These are phyloP conservation scores for Pythium dissimile DNA, from an alignment of 352 stramenopile species.

Conservation along the genomic window DNA sequence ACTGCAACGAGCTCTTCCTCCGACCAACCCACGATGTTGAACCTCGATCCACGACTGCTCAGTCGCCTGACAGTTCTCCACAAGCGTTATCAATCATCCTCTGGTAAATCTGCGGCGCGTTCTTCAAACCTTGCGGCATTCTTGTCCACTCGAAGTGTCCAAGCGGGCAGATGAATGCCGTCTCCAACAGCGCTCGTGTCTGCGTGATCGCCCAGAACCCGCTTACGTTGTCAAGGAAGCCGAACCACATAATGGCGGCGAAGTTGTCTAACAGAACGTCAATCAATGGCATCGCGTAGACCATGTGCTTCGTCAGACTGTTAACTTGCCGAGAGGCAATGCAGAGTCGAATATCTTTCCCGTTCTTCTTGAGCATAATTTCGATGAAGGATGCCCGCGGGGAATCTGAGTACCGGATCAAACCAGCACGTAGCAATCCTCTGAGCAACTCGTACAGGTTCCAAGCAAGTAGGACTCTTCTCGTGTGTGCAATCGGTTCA, in stretches of 20 bases:
- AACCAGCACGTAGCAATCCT: constrained; percentile 13
- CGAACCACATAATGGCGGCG: background rate
- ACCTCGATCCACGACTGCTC: background rate
- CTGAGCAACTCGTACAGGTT: constrained; percentile 23
- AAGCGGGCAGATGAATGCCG: constrained; percentile 19
- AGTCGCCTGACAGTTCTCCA: background rate
- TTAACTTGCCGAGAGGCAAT: constrained; percentile 16
- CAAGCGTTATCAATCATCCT: constrained; percentile 17
- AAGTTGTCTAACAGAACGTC: background rate
- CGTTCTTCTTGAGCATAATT: constrained; percentile 20
- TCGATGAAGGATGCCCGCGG: constrained; percentile 14
- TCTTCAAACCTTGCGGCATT: constrained; percentile 24
- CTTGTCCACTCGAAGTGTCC: constrained; percentile 19
- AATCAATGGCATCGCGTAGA: constrained; percentile 8
- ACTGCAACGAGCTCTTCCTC: background rate
- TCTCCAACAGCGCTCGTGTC: background rate
- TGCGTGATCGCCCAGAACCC: constrained; percentile 12
- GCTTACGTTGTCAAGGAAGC: background rate
- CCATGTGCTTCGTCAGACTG: constrained; percentile 5
- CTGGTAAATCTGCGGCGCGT: constrained; percentile 21
- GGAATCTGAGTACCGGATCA: constrained; percentile 12
- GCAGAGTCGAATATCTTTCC: constrained; percentile 8
- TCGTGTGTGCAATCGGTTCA: constrained; percentile 13
- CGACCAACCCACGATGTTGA: background rate
- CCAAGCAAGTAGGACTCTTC: constrained; percentile 15